Evolutionary conservation across 352 stramenopile species (phyloP), one percentile per base, ranked within the genome.

Genomic region (Blastocystis sp.): DNA sequence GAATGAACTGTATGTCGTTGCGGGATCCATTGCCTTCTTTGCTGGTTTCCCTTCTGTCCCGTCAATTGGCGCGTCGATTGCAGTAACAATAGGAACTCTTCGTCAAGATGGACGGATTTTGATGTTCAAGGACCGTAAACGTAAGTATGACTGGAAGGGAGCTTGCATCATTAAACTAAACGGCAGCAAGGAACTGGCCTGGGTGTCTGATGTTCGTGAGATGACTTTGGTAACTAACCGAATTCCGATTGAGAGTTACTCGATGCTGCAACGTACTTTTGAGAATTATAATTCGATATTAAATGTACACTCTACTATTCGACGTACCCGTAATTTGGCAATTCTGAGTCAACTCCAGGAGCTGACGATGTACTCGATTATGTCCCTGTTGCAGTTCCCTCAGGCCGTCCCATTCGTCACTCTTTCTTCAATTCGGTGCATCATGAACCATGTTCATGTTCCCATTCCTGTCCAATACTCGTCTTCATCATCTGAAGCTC

Each of bases 221-320:
- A 68, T 84, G 50, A 68, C 73, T n/a, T 37, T 84, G 15, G 3
- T 84, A 5, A 84, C 15, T 0, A 66, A 18, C 34, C 73, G 53
- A n/a, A 45, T 84, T 5, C 73, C 73, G 18, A 84, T 84, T 43
- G 73, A 84, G 26, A 84, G 26, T 55, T 84, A 84, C 56, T n/a
- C 29, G 50, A 23, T 84, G 18, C 1, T 84, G 47, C 34, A 20
- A 15, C 73, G 73, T 26, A 55, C 43, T 20, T 84, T 84, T 34
- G 73, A 84, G 20, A 66, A 59, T 11, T 84, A 66, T 43, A 53
- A 68, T 29, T 18, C 23, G 5, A n/a, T 84, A 37, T 26, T 84
- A 6, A 84, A 45, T 43, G 29, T 29, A 26, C 41, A 26, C 20
- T 50, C 64, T 13, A 54, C 62, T 13, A 68, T 53, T 45, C 26